Base-by-base conservation (phyloP, 805 yeast genomes). In the Pichia kluyveri region DNA sequence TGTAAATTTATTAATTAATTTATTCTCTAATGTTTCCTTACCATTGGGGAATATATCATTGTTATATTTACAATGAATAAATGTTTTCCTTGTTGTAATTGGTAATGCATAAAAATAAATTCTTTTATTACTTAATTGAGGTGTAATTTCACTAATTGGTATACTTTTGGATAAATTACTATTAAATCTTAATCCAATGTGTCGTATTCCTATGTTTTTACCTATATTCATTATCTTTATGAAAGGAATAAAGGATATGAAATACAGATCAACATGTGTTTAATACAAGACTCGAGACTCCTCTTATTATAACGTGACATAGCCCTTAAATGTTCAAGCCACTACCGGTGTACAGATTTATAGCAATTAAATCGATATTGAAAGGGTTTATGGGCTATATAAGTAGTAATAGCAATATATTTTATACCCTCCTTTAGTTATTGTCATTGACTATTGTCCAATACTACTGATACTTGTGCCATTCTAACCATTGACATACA, bases 51-150 rank as follows among this genome's bases (percentile, higher is more conserved):
- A 62, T 4, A 63, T 60, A 11, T 59, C 51, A 8, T 57, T 41
- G 4, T 71, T 70, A 56, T 80, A 82, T 62, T 83, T 84, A 66
- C 87, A 86, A 60, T 82, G 81, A 27, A 89, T 63, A 61, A 77
- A 83, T 4, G 86, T 73, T 50, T 75, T 73, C 45, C 70, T 61
- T 4, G 78, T 68, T 7, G 91, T 82, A 28, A 89, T 69, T 8
- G 96, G 96, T 6, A 88, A 68, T 3, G 87, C 76, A 12, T 86
- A 66, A 31, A 90, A 63, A 54, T 83, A 78, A 55, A 85, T 79
- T 10, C 62, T 43, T 40, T 52, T 45, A 3, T 27, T 12, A 6
- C 19, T 19, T 6, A 45, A 41, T 34, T 17, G 14, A 8, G 42
- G 40, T 32, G 23, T 42, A 11, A 42, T 31, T 5, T 17, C 6